Evolutionary conservation across 805 yeast genomes (phyloP).

Genomic region (Metschnikowia kunwiensis): DNA sequence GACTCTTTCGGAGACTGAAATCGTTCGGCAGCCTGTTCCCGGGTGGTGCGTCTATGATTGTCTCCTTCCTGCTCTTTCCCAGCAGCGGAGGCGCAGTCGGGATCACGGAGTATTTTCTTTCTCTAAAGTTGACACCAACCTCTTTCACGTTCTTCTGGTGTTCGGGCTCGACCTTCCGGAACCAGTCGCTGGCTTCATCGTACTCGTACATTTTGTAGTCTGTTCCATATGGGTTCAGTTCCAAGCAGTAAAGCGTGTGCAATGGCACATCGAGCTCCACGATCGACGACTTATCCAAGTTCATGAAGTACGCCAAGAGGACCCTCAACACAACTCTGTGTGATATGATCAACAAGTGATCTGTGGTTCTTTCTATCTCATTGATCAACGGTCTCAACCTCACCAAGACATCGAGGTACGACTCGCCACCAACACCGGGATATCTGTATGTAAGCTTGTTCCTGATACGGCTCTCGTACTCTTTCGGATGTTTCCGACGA

Average conservation of each 20-base stretch:
- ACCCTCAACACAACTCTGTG: conserved; percentile 92
- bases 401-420: conserved; percentile 89
- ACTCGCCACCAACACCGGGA: conserved; percentile 97
- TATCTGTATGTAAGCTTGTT: conserved; percentile 85
- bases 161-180: conserved; percentile 58
- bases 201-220: conserved; percentile 89
- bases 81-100: conserved; percentile 66
- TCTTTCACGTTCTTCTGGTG: conserved; percentile 62
- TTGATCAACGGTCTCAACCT: conserved; percentile 86
- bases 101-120: conserved; percentile 67
- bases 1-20: conserved; percentile 29
- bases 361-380: conserved; percentile 88
- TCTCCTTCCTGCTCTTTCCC: conserved; percentile 10
- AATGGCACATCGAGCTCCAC: conserved; percentile 91
- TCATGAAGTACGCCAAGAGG: conserved; percentile 82
- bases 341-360: conserved; percentile 76
- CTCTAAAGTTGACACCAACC: conserved; percentile 66
- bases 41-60: conserved; percentile 2
- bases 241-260: conserved; percentile 85
- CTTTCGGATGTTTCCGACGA: conserved; percentile 66
- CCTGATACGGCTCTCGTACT: conserved; percentile 68
- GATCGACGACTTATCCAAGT: conserved; percentile 71
- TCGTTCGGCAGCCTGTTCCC: conserved; percentile 8
- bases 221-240: conserved; percentile 93
- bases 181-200: conserved; percentile 75